These are phyloP conservation scores for Dioscorea dumetorum DNA, from an alignment of 106 monocot genomes.

Conservation along the genomic window DNA sequence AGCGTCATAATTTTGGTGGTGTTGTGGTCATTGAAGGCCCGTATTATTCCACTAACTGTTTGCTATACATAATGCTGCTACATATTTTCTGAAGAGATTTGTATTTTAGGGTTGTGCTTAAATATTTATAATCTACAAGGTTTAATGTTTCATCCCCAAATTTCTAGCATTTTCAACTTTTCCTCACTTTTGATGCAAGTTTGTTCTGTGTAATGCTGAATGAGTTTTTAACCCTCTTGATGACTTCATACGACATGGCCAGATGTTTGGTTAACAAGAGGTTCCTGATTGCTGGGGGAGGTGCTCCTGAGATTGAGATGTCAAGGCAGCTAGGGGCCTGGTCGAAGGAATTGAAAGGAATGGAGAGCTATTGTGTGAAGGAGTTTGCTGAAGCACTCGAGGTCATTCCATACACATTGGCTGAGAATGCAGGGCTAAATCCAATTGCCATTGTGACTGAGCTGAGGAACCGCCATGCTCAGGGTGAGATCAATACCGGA, in stretches of 20 bases:
- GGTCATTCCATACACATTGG: constrained; percentile 88
- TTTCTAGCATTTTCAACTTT: too few relatives aligned
- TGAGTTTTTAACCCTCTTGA: too few relatives aligned
- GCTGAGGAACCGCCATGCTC: constrained; percentile 84
- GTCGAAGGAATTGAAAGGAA: constrained; percentile 85
- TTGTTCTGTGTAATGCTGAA: too few relatives aligned
- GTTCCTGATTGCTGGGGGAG: constrained; percentile 91
- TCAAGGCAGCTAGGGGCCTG: constrained; percentile 74
- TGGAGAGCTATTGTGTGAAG: constrained; percentile 92
- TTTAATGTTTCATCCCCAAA: too few relatives aligned
- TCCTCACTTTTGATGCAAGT: too few relatives aligned
- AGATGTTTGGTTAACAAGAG: constrained; percentile 94
- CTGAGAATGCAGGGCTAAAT: constrained; percentile 94
- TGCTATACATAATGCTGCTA: too few relatives aligned
- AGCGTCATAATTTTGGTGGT: too few relatives aligned
- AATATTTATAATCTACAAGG: too few relatives aligned
- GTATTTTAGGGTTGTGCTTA: too few relatives aligned
- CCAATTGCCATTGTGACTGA: constrained; percentile 88
- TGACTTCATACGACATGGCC: background rate
- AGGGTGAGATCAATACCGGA: constrained; percentile 79
- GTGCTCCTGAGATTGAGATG: constrained; percentile 97
- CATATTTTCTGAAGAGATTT: too few relatives aligned
- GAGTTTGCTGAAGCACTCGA: constrained; percentile 91
- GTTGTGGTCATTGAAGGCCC: too few relatives aligned
- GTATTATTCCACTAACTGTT: too few relatives aligned